phyloP scores from a whole-genome alignment of 192 early-diverging fungal genomes.

The Coemansia sp. region DNA sequence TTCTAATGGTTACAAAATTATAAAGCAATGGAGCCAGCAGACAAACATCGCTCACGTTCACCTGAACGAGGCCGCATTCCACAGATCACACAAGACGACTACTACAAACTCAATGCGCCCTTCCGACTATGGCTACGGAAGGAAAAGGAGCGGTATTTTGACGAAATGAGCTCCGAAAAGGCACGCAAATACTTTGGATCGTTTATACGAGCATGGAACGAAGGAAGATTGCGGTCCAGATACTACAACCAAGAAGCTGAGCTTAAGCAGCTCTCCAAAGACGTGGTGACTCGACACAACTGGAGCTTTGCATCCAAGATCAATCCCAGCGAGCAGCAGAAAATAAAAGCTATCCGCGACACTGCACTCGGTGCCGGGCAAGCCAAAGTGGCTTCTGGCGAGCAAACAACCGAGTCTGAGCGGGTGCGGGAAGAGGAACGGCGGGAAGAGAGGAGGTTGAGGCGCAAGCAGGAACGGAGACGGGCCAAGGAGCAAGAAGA shows the following conservation, averaged over 20 bases:
- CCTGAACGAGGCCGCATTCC: neutral
- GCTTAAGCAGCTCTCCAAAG: constrained; percentile 60
- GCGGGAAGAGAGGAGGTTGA: constrained; percentile 24
- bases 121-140: constrained; percentile 82
- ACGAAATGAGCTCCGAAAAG: constrained; percentile 69
- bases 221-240: constrained; percentile 60
- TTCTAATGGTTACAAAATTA: neutral
- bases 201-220: constrained; percentile 88
- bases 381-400: neutral
- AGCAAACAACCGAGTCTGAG: neutral
- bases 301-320: constrained; percentile 68
- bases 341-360: constrained; percentile 11
- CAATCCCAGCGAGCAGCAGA: constrained; percentile 34
- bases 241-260: constrained; percentile 57
- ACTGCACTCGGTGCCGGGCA: constrained; percentile 1
- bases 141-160: constrained; percentile 69
- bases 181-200: constrained; percentile 73
- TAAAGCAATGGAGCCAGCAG: neutral
- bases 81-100: constrained; percentile 63
- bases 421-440: constrained; percentile 25
- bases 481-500: constrained; percentile 33
- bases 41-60: constrained; percentile 2
- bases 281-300: constrained; percentile 66
- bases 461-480: constrained; percentile 24
- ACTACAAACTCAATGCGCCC: constrained; percentile 70